Conservation (phyloP, 1,284 basidiomycete species). For the Grifola frondosa region DNA sequence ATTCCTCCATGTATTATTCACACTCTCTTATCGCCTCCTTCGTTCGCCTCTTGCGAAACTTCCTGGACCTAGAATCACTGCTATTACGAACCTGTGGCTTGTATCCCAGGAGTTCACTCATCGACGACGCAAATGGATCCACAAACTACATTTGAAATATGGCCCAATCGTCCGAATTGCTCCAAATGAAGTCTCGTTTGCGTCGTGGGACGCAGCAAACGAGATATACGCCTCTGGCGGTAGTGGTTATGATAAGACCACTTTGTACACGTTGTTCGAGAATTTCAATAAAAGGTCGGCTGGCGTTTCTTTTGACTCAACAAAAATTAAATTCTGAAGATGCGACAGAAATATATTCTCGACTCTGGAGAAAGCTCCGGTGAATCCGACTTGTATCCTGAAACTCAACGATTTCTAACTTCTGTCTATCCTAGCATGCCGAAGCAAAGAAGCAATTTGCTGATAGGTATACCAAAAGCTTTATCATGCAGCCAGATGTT, state of each 20-base stretch:
- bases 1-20: too few relatives aligned
- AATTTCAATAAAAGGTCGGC: constrained; percentile 19
- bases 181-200: constrained; percentile 29
- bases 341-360: constrained; percentile 25
- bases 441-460: constrained; percentile 22
- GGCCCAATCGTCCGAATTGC: constrained; percentile 29
- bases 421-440: constrained; percentile 15
- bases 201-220: constrained; percentile 23
- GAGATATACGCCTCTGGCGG: constrained; percentile 27
- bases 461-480: constrained; percentile 23
- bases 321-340: background rate
- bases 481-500: constrained; percentile 20
- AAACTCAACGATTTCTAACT: background rate
- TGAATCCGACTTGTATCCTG: constrained; percentile 1
- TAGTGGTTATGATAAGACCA: constrained; percentile 25
- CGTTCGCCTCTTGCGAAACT: constrained; percentile 22
- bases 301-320: background rate
- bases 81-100: constrained; percentile 22
- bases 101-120: constrained; percentile 24
- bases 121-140: constrained; percentile 18
- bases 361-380: constrained; percentile 18
- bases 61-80: constrained; percentile 24
- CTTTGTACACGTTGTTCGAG: constrained; percentile 22
- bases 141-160: constrained; percentile 23
- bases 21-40: constrained; percentile 19